These are phyloP conservation scores for Chaetomium olivaceum DNA, from an alignment of 2,329 filamentous ascomycete species.

Conservation along the genomic window DNA sequence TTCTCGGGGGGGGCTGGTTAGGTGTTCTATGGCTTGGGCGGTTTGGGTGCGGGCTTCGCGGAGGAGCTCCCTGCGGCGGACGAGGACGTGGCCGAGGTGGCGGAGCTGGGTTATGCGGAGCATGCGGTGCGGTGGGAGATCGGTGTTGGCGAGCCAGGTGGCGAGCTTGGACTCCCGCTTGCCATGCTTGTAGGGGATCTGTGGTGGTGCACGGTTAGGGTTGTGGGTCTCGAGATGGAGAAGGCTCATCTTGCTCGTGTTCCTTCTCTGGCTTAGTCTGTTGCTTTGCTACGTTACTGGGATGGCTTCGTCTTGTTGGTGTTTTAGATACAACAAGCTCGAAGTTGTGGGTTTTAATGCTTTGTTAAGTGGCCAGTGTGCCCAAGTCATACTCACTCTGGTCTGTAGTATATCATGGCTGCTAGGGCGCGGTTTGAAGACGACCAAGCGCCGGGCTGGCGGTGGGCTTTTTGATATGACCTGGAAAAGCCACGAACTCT, in stretches of 20 bases:
- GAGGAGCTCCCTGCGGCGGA: background rate
- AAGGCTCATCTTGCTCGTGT: background rate
- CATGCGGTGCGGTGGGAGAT: background rate
- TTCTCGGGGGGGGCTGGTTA: background rate
- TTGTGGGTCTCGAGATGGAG: constrained; percentile 6
- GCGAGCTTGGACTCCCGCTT: background rate
- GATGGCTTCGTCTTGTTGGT: background rate
- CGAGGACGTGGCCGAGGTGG: background rate
- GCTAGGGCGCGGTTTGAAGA: background rate
- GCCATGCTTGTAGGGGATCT: background rate
- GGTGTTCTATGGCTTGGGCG: background rate
- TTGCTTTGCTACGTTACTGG: background rate
- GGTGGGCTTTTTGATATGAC: background rate
- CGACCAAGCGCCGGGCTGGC: background rate
- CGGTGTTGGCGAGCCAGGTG: background rate
- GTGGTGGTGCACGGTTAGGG: background rate
- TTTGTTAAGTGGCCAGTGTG: background rate
- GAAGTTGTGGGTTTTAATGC: background rate
- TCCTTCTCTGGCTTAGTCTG: background rate
- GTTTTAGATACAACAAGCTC: background rate
- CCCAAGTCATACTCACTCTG: background rate
- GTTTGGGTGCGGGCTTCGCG: background rate
- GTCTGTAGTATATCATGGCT: background rate
- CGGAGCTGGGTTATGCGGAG: background rate
- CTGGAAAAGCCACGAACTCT: background rate